Evolutionary conservation across 768 basidiomycete species (phyloP), one percentile per base, ranked within the genome.

Genomic region (Coprinopsis strossmayeri): DNA sequence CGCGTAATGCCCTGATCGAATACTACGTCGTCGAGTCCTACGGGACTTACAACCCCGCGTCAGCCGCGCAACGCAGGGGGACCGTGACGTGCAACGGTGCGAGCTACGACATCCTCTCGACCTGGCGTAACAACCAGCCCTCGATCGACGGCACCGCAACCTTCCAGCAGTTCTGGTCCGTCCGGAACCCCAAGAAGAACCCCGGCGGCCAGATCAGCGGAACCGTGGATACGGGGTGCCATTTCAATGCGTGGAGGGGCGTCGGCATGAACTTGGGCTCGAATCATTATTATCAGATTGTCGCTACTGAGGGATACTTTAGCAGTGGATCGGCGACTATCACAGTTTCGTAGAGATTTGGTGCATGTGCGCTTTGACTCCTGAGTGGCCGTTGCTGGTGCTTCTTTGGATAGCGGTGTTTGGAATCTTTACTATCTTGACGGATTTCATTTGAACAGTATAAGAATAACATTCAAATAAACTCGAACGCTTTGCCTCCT

Each of bases 81-180:
- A 62, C 67, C 2, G 64, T 73, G 47, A 68, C 62, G 45, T 67
- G 61, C 46, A 71, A 74, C 52, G 72, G 72, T 10, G 63, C 57
- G 20, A 62, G 63, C 40, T 76, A 76, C 64, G 57, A 70, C 54
- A 69, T 76, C 54, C 66, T 66, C 62, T 41, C 58, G 51, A 67
- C 62, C 50, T 51, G 54, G 40, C 69, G 69, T 44, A 57, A 61
- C 40, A 71, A 74, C 55, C 57, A 61, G 45, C 69, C 72, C 2
- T 73, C 73, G 3, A 73, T 73, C 55, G 37, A 57, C 7, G 73
- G 72, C 30, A 72, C 70, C 17, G 51, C 52, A 47, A 75, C 71
- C 15, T 74, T 76, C 63, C 55, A 67, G 52, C 73, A 74, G 52
- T 75, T 61, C 63, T 74, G 70, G 71, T 69, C 68, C 42, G 64